Evolutionary conservation across 345 rosid genomes (phyloP).

Genomic region (Salix viminalis): DNA sequence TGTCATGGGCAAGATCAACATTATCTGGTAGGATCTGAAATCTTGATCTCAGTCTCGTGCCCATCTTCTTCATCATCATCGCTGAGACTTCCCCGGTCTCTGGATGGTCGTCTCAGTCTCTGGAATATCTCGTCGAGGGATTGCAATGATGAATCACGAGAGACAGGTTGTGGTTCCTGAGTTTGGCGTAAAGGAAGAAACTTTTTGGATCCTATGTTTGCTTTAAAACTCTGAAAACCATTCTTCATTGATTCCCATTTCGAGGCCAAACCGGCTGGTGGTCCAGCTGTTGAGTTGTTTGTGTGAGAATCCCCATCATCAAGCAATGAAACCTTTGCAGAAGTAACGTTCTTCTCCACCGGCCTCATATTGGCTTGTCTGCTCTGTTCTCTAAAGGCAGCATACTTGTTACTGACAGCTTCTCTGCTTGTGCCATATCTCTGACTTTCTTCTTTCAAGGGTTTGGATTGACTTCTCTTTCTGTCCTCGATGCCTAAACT

Average conservation of each 20-base stretch:
- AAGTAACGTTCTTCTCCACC: conserved; percentile 51
- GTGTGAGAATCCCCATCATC: conserved; percentile 37
- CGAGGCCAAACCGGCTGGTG: conserved; percentile 54
- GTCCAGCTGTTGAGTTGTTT: conserved; percentile 25
- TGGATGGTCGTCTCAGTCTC: conserved; percentile 68
- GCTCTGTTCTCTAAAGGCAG: conserved; percentile 74
- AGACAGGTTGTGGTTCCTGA: conserved; percentile 37
- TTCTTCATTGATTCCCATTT: conserved; percentile 86
- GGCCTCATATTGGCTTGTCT: conserved; percentile 47
- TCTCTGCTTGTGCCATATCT: conserved; percentile 66
- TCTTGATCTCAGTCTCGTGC: conserved; percentile 12
- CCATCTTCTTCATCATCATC: conserved; percentile 35
- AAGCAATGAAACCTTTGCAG: conserved; percentile 80
- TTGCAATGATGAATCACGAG: conserved; percentile 45
- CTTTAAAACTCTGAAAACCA: conserved; percentile 80
- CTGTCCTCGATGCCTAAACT: conserved; percentile 18
- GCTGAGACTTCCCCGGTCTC: conserved; percentile 32
- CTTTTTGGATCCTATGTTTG: conserved; percentile 61
- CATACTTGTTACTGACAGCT: conserved; percentile 80
- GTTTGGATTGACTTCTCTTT: conserved; percentile 43
- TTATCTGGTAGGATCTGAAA: conserved; percentile 26
- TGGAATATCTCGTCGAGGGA: conserved; percentile 86
- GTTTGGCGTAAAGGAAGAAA: conserved; percentile 62
- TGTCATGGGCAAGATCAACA: conserved; percentile 10
- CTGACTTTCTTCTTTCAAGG: conserved; percentile 52